A percentile compares a stretch with the other conserved stretches of the same genome.
phyloP scores from a whole-genome alignment of 192 early-diverging fungal genomes.

The Linnemannia schmuckeri region DNA sequence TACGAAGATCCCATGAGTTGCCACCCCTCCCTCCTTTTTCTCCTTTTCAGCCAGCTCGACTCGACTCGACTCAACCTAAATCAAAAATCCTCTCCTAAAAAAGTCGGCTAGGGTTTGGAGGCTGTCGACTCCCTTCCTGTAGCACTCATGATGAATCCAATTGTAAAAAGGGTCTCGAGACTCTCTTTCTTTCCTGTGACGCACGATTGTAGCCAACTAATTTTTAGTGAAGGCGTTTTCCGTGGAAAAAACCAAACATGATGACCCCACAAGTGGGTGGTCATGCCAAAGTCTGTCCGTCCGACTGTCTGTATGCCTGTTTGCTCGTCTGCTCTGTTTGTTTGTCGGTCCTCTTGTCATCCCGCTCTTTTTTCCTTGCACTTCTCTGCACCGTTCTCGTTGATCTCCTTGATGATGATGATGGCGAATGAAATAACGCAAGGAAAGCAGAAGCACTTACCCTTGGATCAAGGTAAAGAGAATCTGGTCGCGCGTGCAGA shows the following conservation, averaged over 20 bases:
- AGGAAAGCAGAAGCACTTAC: conserved; percentile 49
- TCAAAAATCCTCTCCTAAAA: too few relatives aligned
- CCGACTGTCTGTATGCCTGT: background rate
- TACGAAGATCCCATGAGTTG: background rate
- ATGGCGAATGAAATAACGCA: background rate
- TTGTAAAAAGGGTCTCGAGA: background rate
- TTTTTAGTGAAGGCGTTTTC: conserved; percentile 3
- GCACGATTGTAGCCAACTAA: background rate
- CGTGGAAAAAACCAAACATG: background rate
- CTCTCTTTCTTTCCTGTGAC: background rate
- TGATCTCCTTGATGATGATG: background rate
- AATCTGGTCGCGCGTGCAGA: conserved; percentile 87
- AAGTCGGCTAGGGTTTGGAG: background rate
- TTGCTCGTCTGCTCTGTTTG: background rate
- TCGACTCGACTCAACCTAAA: background rate
- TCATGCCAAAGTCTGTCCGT: background rate
- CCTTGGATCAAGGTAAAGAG: conserved; percentile 86
- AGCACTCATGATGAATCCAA: background rate
- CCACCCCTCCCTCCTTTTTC: background rate
- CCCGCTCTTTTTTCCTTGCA: background rate
- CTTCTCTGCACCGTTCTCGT: background rate
- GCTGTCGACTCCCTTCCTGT: background rate
- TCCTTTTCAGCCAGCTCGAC: background rate
- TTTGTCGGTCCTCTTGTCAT: background rate
- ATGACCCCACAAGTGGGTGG: background rate